Conservation (phyloP, 2,329 filamentous ascomycete species). For the Xylariaceae sp. region DNA sequence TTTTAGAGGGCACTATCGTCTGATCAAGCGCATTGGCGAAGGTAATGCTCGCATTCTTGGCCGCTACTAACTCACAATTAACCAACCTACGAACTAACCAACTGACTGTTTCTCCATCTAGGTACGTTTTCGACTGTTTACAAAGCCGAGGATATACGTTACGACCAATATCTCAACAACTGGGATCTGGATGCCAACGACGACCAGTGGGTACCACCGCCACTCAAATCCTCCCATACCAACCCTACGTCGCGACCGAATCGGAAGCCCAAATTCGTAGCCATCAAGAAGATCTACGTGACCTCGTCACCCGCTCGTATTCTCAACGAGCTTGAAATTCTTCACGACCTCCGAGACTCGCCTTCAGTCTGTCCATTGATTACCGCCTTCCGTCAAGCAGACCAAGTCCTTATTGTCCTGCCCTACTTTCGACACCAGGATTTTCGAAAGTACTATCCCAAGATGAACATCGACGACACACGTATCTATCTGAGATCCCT, state of each 20-base stretch:
- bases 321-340: constrained; percentile 89
- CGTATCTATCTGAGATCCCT: constrained; percentile 83
- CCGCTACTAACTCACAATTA: no score
- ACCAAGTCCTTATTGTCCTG: constrained; percentile 90
- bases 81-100: no score
- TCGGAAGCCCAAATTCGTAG: constrained; percentile 69
- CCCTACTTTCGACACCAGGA: constrained; percentile 95
- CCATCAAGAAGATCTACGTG: constrained; percentile 99
- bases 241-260: constrained; percentile 35
- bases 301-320: constrained; percentile 92
- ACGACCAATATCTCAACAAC: constrained; percentile 74
- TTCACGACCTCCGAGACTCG: constrained; percentile 79
- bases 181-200: constrained; percentile 72
- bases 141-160: constrained; percentile 90
- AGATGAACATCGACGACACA: constrained; percentile 82
- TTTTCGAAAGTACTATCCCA: constrained; percentile 89
- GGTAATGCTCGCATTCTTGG: constrained; percentile 43
- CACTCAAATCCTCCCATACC: constrained; percentile 49
- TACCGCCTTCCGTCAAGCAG: constrained; percentile 89
- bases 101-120: constrained; percentile 33
- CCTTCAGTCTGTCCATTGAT: constrained; percentile 89
- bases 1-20: constrained; percentile 75
- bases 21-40: constrained; percentile 97
- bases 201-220: constrained; percentile 63
- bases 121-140: constrained; percentile 98